phyloP scores from a whole-genome alignment of 2,329 filamentous ascomycete species.

The Ceratocystis alfenasii region DNA sequence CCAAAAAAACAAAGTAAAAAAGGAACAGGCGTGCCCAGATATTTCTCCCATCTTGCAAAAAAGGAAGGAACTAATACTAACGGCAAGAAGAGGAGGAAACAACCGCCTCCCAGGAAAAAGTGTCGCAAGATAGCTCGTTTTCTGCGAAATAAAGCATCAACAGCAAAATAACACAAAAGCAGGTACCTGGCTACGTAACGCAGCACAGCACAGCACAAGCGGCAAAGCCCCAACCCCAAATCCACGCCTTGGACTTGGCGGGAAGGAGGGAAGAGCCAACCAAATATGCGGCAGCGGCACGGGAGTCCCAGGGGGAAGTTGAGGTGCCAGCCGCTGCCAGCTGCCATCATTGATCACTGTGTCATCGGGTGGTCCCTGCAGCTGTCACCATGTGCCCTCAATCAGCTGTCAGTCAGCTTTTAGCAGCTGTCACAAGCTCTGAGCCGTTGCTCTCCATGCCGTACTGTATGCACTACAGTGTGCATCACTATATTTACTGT shows the following conservation, averaged over 20 bases:
- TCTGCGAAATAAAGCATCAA: background rate
- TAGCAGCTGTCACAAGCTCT: background rate
- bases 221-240: too few relatives aligned
- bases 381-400: background rate
- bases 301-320: background rate
- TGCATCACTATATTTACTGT: rapidly evolving
- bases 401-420: background rate
- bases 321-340: background rate
- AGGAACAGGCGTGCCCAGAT: background rate
- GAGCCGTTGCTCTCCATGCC: too few relatives aligned
- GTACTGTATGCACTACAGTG: too few relatives aligned
- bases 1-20: background rate
- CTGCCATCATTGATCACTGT: background rate
- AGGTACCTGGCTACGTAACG: slow-evolving; percentile 4
- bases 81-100: background rate
- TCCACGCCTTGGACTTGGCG: background rate
- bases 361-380: background rate
- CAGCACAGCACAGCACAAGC: background rate
- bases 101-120: background rate
- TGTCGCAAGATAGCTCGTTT: background rate
- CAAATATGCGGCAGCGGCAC: background rate
- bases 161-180: background rate
- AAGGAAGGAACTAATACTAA: background rate
- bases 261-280: background rate
- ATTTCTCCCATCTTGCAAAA: background rate